These are phyloP conservation scores for Aquilaria malaccensis DNA, from an alignment of 345 rosid species.

Conservation along the genomic window DNA sequence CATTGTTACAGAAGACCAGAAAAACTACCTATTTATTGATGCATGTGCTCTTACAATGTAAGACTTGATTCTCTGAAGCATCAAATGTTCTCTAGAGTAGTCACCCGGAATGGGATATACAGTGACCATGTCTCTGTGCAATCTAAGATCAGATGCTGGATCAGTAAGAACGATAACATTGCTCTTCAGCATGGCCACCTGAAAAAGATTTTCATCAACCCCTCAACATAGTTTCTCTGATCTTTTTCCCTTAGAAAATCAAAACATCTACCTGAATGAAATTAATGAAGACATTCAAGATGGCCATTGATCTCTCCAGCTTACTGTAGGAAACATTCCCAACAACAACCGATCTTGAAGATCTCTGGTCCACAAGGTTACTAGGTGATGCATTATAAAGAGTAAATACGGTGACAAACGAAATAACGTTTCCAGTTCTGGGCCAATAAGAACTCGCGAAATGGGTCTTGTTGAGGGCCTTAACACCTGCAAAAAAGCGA, in stretches of 20 bases:
- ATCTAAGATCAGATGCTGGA: conserved; percentile 68
- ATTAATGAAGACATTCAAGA: conserved; percentile 55
- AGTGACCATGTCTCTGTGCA: conserved; percentile 42
- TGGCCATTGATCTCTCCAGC: conserved; percentile 61
- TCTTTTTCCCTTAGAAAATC: neutral
- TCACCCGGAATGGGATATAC: conserved; percentile 69
- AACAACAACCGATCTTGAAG: conserved; percentile 45
- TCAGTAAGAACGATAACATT: conserved; percentile 69
- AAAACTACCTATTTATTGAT: conserved; percentile 46
- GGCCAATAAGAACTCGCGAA: conserved; percentile 18
- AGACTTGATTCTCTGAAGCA: conserved; percentile 98
- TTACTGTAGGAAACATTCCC: conserved; percentile 69
- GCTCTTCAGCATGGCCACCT: conserved; percentile 80
- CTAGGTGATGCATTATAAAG: conserved; percentile 43
- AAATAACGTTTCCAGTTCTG: conserved; percentile 30
- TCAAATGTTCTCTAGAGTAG: conserved; percentile 78
- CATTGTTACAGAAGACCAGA: conserved; percentile 7
- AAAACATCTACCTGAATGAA: conserved; percentile 58
- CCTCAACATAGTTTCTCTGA: too few species aligned
- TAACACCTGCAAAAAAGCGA: conserved; percentile 39
- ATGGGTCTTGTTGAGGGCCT: conserved; percentile 65
- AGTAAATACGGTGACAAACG: conserved; percentile 74
- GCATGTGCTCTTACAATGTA: conserved; percentile 89
- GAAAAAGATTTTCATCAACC: conserved; percentile 12
- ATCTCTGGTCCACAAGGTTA: conserved; percentile 24